These are phyloP conservation scores for Calycina herbarum DNA, from an alignment of 2,329 filamentous ascomycete genomes.

Conservation along the genomic window DNA sequence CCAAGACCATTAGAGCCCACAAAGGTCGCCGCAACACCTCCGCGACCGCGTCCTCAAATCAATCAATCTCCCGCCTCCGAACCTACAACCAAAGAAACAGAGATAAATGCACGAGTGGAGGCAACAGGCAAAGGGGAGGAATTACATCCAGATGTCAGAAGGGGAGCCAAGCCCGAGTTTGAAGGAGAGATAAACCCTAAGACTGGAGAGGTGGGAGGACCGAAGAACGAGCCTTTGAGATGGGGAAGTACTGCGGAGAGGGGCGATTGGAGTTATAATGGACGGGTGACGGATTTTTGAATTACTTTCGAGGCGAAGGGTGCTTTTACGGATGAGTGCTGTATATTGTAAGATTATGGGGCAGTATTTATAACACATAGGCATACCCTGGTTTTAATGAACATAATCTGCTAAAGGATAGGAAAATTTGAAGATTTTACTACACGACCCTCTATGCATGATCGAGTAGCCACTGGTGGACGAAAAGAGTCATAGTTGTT, in stretches of 20 bases:
- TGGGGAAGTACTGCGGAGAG: conserved; percentile 72
- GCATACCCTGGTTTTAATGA: not conserved
- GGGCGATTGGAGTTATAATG: conserved; percentile 86
- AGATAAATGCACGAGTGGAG: conserved; percentile 46
- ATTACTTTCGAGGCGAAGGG: not conserved
- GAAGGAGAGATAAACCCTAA: conserved; percentile 88
- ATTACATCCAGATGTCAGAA: conserved; percentile 68
- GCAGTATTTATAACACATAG: not conserved
- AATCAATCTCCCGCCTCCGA: conserved; percentile 48
- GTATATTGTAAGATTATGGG: not conserved
- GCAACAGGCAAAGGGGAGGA: conserved; percentile 62
- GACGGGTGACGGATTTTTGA: conserved; percentile 87
- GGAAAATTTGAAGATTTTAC: not conserved
- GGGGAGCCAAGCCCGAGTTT: conserved; percentile 86
- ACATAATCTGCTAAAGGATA: not conserved
- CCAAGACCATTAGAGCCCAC: conserved; percentile 40
- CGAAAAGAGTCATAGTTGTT: no score
- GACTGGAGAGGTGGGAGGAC: conserved; percentile 93
- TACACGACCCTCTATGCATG: no score
- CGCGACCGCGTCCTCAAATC: conserved; percentile 41
- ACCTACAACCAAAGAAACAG: conserved; percentile 28
- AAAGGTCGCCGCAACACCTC: conserved; percentile 30
- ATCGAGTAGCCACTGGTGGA: no score
- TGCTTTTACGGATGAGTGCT: not conserved
- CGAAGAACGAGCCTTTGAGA: conserved; percentile 92